phyloP scores from a whole-genome alignment of 2,329 filamentous ascomycete genomes.

The Tothia fuscella region DNA sequence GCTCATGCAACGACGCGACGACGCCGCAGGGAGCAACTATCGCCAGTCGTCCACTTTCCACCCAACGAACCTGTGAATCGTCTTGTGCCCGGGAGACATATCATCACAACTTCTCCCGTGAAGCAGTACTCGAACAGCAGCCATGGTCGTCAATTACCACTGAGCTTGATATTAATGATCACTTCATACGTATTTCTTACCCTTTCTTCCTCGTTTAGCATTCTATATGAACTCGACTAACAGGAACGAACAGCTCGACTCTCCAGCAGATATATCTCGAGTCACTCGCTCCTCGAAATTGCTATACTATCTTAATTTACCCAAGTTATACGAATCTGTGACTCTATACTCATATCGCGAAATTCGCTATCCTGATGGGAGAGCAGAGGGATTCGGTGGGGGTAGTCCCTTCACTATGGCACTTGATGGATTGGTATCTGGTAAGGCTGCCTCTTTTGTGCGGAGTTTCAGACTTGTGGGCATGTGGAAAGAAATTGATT shows the following conservation, averaged over 20 bases:
- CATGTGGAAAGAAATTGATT: constrained; percentile 44
- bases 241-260: constrained; percentile 36
- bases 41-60: not conserved
- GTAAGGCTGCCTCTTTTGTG: constrained; percentile 41
- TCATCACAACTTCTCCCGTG: not conserved
- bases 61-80: too few species aligned
- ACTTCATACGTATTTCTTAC: not conserved
- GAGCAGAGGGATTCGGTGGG: constrained; percentile 49
- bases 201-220: not conserved
- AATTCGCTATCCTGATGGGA: constrained; percentile 45
- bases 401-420: constrained; percentile 53
- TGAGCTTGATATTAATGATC: not conserved
- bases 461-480: constrained; percentile 41
- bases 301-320: constrained; percentile 52
- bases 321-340: constrained; percentile 46
- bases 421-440: constrained; percentile 48
- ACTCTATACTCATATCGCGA: constrained; percentile 45
- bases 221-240: not conserved
- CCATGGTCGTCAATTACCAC: not conserved
- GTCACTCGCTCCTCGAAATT: constrained; percentile 48
- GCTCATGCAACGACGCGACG: not conserved
- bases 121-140: not conserved
- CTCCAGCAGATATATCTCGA: constrained; percentile 45
- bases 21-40: not conserved
- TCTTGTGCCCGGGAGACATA: too few species aligned